Conservation (phyloP, 2,329 filamentous ascomycete species). For the Boeremia lycopersici region DNA sequence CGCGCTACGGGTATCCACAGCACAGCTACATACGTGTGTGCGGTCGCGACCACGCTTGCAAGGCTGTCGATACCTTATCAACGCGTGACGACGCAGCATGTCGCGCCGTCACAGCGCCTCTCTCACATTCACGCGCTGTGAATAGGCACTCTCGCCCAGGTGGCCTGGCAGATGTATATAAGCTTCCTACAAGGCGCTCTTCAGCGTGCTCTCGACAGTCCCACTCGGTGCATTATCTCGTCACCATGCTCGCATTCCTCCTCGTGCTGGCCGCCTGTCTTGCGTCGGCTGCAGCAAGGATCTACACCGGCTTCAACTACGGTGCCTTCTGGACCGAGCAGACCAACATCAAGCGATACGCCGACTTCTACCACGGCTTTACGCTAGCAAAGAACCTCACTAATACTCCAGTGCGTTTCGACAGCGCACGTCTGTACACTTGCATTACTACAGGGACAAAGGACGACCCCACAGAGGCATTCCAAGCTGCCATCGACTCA, state of each 20-base stretch:
- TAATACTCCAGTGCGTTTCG: conserved; percentile 61
- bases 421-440: conserved; percentile 72
- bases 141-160: not conserved
- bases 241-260: not conserved
- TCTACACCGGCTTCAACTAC: conserved; percentile 39
- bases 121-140: not conserved
- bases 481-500: conserved; percentile 42
- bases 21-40: no score
- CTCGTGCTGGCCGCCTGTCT: conserved; percentile 2
- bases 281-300: conserved; percentile 15
- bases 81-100: not conserved
- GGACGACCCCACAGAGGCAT: conserved; percentile 63
- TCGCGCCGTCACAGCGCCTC: not conserved
- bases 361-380: conserved; percentile 33
- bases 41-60: no score
- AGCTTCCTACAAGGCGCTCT: no score
- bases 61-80: not conserved
- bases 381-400: conserved; percentile 28
- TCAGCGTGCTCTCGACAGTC: not conserved
- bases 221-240: not conserved
- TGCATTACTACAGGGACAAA: conserved; percentile 55
- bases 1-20: no score
- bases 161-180: not conserved
- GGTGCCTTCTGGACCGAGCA: conserved; percentile 32
- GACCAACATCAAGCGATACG: conserved; percentile 25